phyloP scores from a whole-genome alignment of 2,329 filamentous ascomycete genomes.

The Daldinia eschscholtzii region DNA sequence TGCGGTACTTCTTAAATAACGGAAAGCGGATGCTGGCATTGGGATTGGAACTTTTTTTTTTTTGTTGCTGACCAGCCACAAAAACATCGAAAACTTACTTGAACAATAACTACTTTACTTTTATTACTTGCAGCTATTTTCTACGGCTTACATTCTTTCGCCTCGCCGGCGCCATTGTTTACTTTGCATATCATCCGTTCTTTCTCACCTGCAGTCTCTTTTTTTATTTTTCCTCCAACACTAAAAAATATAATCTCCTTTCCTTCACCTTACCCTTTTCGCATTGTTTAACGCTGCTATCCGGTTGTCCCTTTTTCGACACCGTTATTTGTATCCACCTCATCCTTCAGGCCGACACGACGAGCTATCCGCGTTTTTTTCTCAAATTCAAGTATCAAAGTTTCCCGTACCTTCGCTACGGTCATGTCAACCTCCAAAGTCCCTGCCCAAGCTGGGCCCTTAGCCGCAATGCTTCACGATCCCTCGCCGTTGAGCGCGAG shows the following conservation, averaged over 20 bases:
- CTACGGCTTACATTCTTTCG: conserved; percentile 43
- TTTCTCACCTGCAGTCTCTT: conserved; percentile 26
- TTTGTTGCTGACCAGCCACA: conserved; percentile 36
- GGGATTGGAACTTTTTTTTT: conserved; percentile 25
- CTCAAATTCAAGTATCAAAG: conserved; percentile 6
- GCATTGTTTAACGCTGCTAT: conserved; percentile 12
- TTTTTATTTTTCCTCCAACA: conserved; percentile 19
- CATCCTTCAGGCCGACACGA: background rate
- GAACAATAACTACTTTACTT: background rate
- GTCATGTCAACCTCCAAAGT: conserved; percentile 42
- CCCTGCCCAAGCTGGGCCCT: conserved; percentile 36
- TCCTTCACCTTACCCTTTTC: background rate
- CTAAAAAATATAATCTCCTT: conserved; percentile 24
- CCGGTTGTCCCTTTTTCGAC: background rate
- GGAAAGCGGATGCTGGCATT: conserved; percentile 9
- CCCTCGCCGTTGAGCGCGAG: conserved; percentile 48
- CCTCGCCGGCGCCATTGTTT: conserved; percentile 37
- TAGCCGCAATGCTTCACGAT: conserved; percentile 40
- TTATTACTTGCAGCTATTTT: conserved; percentile 20
- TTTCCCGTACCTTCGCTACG: conserved; percentile 32
- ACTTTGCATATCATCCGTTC: conserved; percentile 33
- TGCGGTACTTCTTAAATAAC: conserved; percentile 11
- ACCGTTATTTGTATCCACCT: background rate
- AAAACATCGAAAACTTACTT: conserved; percentile 21
- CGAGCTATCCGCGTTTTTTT: conserved; percentile 3